Evolutionary conservation across 2,329 filamentous ascomycete genomes (phyloP).

Genomic region (Reticulascus tulasneorum): DNA sequence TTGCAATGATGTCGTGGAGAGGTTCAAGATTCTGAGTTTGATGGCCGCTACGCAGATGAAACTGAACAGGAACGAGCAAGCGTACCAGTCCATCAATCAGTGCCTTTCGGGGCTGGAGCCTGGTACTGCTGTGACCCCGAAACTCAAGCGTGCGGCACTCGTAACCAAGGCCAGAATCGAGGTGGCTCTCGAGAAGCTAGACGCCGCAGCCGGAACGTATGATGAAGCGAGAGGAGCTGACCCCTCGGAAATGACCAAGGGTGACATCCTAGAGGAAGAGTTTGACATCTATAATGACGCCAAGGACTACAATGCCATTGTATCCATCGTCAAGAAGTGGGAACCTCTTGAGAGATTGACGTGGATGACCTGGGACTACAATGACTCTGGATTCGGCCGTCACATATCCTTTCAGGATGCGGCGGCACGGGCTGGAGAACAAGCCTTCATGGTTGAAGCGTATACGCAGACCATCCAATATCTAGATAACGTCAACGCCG

Average conservation of each 20-base stretch:
- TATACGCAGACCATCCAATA: slow-evolving; percentile 19
- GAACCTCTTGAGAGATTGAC: slow-evolving; percentile 21
- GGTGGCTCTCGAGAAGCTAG: slow-evolving; percentile 6
- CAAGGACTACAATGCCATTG: slow-evolving; percentile 12
- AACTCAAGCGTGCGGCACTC: slow-evolving; percentile 12
- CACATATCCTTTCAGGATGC: slow-evolving; percentile 11
- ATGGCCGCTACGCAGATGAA: slow-evolving; percentile 15
- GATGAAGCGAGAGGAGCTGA: slow-evolving; percentile 14
- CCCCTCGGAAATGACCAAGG: slow-evolving; percentile 15
- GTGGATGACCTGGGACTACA: slow-evolving; percentile 20
- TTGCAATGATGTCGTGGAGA: slow-evolving; percentile 14
- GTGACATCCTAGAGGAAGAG: slow-evolving; percentile 17
- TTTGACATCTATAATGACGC: slow-evolving; percentile 12
- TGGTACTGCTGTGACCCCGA: slow-evolving; percentile 3
- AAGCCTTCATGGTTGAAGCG: slow-evolving; percentile 16
- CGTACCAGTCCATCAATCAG: slow-evolving; percentile 11
- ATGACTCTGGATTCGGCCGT: neutral
- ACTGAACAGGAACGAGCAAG: slow-evolving; percentile 10
- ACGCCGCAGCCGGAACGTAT: slow-evolving; percentile 14
- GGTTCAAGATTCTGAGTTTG: slow-evolving; percentile 11
- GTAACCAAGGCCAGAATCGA: slow-evolving; percentile 17
- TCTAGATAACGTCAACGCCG: slow-evolving; percentile 22
- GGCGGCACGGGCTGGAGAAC: slow-evolving; percentile 15
- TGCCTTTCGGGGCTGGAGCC: slow-evolving; percentile 2
- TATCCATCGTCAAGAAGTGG: slow-evolving; percentile 19